Conservation (phyloP, 225 moss, liverwort and hornwort species). For the Bryoerythrophyllum caledonicum region DNA sequence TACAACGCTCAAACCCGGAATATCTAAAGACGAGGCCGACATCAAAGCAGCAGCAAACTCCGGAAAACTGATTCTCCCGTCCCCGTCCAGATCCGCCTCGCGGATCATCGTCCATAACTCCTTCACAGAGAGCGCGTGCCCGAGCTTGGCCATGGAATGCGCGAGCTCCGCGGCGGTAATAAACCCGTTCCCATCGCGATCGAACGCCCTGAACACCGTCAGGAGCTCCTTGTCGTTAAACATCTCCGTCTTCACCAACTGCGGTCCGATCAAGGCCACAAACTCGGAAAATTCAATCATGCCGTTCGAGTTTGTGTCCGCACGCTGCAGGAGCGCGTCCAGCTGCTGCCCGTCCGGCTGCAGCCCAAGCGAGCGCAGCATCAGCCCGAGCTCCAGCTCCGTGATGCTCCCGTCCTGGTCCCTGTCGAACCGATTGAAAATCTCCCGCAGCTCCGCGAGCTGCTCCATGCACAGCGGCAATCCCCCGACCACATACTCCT, state of each 20-base stretch:
- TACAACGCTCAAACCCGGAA: conserved; percentile 19
- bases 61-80: conserved; percentile 76
- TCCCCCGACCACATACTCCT: conserved; percentile 23
- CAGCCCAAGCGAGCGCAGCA: conserved; percentile 66
- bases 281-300: conserved; percentile 81
- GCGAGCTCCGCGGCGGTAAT: conserved; percentile 81
- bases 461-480: conserved; percentile 67
- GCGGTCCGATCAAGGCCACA: conserved; percentile 63
- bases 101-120: conserved; percentile 83
- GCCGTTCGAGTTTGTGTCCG: conserved; percentile 70
- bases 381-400: conserved; percentile 67
- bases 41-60: conserved; percentile 79
- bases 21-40: conserved; percentile 41
- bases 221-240: conserved; percentile 69
- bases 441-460: conserved; percentile 68
- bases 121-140: conserved; percentile 66
- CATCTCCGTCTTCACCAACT: conserved; percentile 49
- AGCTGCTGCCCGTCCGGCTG: conserved; percentile 59
- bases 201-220: conserved; percentile 72
- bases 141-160: conserved; percentile 81
- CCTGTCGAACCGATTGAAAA: conserved; percentile 73
- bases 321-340: conserved; percentile 58
- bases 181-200: conserved; percentile 83
- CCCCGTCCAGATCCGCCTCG: conserved; percentile 81
- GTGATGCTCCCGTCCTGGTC: conserved; percentile 81